phyloP scores from a whole-genome alignment of 495 filamentous ascomycete genomes.

The Lasiosphaeria hispida region DNA sequence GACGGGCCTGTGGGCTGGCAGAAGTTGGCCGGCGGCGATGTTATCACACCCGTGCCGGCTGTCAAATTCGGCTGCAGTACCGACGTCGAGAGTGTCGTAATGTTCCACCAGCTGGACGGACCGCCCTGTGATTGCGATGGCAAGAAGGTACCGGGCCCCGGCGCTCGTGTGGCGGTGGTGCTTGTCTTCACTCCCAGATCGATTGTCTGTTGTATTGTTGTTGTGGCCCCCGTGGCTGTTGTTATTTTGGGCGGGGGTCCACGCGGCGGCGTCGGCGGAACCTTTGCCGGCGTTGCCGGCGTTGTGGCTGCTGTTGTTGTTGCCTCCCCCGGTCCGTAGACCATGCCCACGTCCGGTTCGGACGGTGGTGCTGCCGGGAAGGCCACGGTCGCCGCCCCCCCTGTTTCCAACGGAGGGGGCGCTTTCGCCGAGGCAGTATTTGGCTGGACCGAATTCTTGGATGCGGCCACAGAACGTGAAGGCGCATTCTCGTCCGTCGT shows the following conservation, averaged over 20 bases:
- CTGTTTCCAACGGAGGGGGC: conserved; percentile 19
- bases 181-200: background rate
- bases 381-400: too few relatives aligned
- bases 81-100: conserved; percentile 7
- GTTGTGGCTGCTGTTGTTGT: background rate
- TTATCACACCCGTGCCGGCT: too few relatives aligned
- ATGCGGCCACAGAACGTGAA: conserved; percentile 15
- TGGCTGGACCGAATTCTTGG: conserved; percentile 15
- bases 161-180: background rate
- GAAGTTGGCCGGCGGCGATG: background rate
- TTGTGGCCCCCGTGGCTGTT: background rate
- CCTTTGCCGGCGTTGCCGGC: background rate
- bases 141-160: background rate
- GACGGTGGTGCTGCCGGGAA: too few relatives aligned
- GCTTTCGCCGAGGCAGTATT: conserved; percentile 3
- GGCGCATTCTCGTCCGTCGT: conserved; percentile 20
- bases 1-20: conserved; percentile 12
- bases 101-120: background rate
- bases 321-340: too few relatives aligned
- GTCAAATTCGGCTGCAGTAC: conserved; percentile 12
- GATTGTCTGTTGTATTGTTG: background rate
- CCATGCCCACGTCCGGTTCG: too few relatives aligned
- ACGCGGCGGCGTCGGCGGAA: background rate
- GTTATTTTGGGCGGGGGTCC: conserved; percentile 4
- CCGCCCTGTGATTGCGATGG: background rate